Conservation (phyloP, 2,329 filamentous ascomycete species). For the Beauveria sp. region DNA sequence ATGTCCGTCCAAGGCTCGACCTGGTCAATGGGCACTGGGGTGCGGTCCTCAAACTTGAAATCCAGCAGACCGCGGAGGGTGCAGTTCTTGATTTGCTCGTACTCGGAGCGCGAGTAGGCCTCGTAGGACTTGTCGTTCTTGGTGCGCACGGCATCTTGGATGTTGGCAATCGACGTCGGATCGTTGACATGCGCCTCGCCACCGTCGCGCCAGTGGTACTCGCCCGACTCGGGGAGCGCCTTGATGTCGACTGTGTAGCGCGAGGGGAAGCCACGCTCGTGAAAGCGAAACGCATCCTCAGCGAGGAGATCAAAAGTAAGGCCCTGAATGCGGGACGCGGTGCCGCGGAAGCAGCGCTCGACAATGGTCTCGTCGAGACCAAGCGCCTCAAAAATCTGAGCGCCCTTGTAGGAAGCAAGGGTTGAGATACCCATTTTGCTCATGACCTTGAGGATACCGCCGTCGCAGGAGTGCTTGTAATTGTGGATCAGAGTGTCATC, state of each 20-base stretch:
- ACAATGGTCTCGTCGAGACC: conserved; percentile 89
- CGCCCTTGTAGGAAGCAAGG: conserved; percentile 91
- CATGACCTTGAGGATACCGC: conserved; percentile 97
- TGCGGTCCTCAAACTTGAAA: conserved; percentile 86
- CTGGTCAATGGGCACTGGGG: conserved; percentile 85
- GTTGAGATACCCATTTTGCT: conserved; percentile 99
- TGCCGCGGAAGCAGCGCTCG: conserved; percentile 90
- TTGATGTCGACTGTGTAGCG: conserved; percentile 68
- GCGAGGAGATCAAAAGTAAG: conserved; percentile 90
- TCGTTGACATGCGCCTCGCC: conserved; percentile 95
- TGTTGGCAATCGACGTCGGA: conserved; percentile 88
- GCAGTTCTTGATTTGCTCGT: conserved; percentile 94
- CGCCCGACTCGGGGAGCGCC: conserved; percentile 83
- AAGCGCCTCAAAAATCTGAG: conserved; percentile 94
- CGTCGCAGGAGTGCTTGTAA: conserved; percentile 94
- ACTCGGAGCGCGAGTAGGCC: conserved; percentile 86
- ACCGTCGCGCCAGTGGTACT: conserved; percentile 97
- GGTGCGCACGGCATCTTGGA: conserved; percentile 89
- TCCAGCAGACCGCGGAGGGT: conserved; percentile 90
- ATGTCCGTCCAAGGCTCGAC: conserved; percentile 98
- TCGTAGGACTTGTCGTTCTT: conserved; percentile 99
- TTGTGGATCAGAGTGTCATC: conserved; percentile 82
- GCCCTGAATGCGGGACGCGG: conserved; percentile 88
- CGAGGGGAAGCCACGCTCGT: conserved; percentile 85
- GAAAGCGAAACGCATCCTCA: conserved; percentile 88